These are phyloP conservation scores for Calonectria pteridis DNA, from an alignment of 2,329 filamentous ascomycete species.

Conservation along the genomic window DNA sequence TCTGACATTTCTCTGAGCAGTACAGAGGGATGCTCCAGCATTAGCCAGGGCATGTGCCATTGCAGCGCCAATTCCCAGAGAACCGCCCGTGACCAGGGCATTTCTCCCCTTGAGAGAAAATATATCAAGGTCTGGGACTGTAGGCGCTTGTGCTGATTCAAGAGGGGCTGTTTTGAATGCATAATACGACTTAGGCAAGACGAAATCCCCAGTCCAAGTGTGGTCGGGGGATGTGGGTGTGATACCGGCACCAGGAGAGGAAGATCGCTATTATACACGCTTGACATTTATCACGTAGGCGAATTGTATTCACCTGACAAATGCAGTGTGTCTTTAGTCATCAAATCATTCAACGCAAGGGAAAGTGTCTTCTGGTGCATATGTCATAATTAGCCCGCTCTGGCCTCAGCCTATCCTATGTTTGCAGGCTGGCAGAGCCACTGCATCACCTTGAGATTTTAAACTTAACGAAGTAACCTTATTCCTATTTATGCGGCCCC, in stretches of 20 bases:
- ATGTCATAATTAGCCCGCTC: neutral
- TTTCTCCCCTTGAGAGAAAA: conserved; percentile 27
- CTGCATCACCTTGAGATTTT: neutral
- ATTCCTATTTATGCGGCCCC: neutral
- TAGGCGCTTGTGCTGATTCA: conserved; percentile 11
- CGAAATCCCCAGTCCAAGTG: neutral
- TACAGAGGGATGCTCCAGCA: conserved; percentile 19
- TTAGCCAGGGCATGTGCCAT: conserved; percentile 24
- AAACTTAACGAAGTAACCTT: neutral
- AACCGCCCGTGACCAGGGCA: conserved; percentile 25
- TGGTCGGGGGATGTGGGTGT: neutral
- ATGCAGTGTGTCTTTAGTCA: neutral
- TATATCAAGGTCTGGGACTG: conserved; percentile 20
- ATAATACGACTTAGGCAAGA: neutral
- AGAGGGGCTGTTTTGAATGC: neutral
- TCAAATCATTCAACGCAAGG: neutral
- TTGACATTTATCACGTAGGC: neutral
- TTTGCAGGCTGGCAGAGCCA: neutral
- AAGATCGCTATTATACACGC: neutral
- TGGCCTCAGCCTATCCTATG: neutral
- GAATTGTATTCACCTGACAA: neutral
- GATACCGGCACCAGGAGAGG: neutral
- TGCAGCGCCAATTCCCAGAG: conserved; percentile 21
- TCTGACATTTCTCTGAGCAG: conserved; percentile 16
- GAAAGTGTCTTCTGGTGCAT: neutral